Evolutionary conservation across 2,329 filamentous ascomycete species (phyloP).

Genomic region (Bimuria novae-zelandiae): DNA sequence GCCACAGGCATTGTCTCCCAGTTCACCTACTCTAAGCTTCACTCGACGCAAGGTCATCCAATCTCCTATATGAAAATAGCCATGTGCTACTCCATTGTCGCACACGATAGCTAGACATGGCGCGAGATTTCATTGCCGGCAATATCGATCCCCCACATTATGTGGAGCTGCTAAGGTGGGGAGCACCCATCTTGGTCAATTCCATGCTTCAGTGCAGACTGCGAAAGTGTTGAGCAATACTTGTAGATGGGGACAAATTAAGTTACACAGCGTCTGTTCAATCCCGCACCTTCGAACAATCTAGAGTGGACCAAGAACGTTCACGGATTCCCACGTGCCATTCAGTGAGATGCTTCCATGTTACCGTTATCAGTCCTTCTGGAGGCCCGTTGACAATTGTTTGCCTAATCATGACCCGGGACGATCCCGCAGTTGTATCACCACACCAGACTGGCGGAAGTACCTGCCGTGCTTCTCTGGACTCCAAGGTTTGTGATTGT

Average conservation of each 20-base stretch:
- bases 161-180: constrained; percentile 5
- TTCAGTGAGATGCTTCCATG: not conserved
- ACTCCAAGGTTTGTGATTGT: not conserved
- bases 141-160: constrained; percentile 1
- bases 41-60: not conserved
- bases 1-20: not conserved
- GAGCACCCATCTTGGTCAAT: not conserved
- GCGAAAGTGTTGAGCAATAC: constrained; percentile 11
- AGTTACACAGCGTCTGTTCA: constrained; percentile 5
- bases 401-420: not conserved
- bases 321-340: not conserved
- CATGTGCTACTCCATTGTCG: not conserved
- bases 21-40: not conserved
- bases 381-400: not conserved
- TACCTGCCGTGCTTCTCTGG: not conserved
- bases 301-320: not conserved
- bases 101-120: not conserved
- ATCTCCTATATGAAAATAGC: constrained; percentile 2
- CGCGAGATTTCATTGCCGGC: constrained; percentile 1
- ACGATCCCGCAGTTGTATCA: not conserved
- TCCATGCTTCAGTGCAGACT: not conserved
- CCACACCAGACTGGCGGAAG: not conserved
- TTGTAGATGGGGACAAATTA: constrained; percentile 8
- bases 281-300: not conserved
- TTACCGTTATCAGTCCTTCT: not conserved